phyloP scores from a whole-genome alignment of 805 yeast species.

The Komagataella kurtzmanii region DNA sequence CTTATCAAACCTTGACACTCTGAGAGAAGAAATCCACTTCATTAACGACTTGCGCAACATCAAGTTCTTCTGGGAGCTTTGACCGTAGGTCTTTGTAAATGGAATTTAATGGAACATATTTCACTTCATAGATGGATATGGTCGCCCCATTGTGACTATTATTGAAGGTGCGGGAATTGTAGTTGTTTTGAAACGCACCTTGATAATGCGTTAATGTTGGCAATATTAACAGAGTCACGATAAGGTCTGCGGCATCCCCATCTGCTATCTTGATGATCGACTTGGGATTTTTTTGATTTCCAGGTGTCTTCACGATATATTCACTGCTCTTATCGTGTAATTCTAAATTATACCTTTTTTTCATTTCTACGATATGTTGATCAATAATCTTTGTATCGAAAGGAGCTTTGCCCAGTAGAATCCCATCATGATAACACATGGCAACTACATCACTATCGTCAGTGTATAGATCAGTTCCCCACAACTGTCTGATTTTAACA shows the following conservation, averaged over 20 bases:
- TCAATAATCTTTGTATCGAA: conserved; percentile 17
- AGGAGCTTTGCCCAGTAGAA: conserved; percentile 28
- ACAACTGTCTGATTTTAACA: conserved; percentile 38
- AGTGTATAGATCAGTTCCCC: conserved; percentile 92
- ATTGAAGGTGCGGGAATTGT: conserved; percentile 68
- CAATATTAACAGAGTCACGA: conserved; percentile 46
- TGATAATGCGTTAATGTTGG: conserved; percentile 56
- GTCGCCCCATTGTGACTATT: conserved; percentile 69
- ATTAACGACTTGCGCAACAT: not conserved
- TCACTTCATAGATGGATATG: conserved; percentile 41
- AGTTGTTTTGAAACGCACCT: conserved; percentile 55
- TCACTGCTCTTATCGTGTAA: conserved; percentile 3
- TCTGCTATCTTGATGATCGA: conserved; percentile 17
- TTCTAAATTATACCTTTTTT: conserved; percentile 11
- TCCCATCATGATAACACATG: conserved; percentile 64
- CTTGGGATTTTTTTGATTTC: conserved; percentile 18
- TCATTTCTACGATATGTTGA: conserved; percentile 17
- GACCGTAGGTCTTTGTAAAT: not conserved
- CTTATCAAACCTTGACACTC: not conserved
- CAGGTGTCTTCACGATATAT: conserved; percentile 22
- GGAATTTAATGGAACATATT: conserved; percentile 14
- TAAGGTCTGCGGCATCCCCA: conserved; percentile 26
- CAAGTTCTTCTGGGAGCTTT: not conserved
- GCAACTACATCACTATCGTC: conserved; percentile 84
- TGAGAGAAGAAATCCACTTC: not conserved